Conservation (phyloP, 169 alveolate species). For the Babesia ovata region DNA sequence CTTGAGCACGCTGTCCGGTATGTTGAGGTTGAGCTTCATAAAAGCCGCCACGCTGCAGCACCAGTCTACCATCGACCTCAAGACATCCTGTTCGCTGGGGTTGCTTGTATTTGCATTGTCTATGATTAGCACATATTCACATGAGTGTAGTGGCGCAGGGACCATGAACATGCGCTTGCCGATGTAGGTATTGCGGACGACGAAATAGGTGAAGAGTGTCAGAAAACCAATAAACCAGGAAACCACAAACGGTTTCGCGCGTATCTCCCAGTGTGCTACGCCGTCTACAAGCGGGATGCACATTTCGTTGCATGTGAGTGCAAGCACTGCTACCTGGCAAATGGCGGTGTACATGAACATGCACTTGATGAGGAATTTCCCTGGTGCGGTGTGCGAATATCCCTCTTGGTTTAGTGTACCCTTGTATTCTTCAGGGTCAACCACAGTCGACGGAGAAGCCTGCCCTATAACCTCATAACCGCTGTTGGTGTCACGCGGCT, state of each 20-base stretch:
- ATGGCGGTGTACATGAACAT: constrained; percentile 44
- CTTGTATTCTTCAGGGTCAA: neutral
- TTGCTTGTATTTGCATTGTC: constrained; percentile 50
- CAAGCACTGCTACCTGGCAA: constrained; percentile 70
- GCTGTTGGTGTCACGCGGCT: neutral
- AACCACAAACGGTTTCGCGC: constrained; percentile 70
- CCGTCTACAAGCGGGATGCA: constrained; percentile 70
- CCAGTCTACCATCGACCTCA: constrained; percentile 41
- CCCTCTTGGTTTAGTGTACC: constrained; percentile 49
- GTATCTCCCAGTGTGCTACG: constrained; percentile 72
- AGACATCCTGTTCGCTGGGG: constrained; percentile 62
- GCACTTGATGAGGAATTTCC: constrained; percentile 27
- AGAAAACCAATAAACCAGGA: constrained; percentile 64
- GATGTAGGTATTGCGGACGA: constrained; percentile 50
- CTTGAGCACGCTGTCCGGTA: constrained; percentile 57
- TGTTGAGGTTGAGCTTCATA: constrained; percentile 55
- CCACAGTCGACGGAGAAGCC: neutral
- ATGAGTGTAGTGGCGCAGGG: constrained; percentile 33
- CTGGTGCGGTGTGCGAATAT: constrained; percentile 56
- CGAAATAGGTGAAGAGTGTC: constrained; percentile 34
- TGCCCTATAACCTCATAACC: constrained; percentile 11
- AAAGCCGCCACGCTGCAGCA: constrained; percentile 34
- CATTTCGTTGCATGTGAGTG: constrained; percentile 71
- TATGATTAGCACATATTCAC: constrained; percentile 44
- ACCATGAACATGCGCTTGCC: constrained; percentile 64